A percentile compares a stretch with the other conserved stretches of the same genome.
Conservation (phyloP, 441 rosid species). For the Corymbia calophylla region DNA sequence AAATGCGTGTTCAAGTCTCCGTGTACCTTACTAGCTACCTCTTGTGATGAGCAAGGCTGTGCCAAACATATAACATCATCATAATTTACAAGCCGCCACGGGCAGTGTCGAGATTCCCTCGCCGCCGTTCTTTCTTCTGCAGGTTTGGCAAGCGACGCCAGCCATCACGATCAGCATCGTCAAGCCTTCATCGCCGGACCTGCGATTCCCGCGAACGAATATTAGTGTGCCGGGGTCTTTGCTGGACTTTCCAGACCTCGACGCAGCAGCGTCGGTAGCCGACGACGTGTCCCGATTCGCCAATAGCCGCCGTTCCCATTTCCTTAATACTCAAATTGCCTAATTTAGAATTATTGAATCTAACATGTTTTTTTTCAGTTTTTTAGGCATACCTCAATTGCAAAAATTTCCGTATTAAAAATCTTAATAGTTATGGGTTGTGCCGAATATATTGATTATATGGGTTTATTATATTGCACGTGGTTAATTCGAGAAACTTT, state of each 20-base stretch:
- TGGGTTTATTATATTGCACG: not conserved
- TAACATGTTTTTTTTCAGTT: not conserved
- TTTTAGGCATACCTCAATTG: not conserved
- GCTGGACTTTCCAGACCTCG: not conserved
- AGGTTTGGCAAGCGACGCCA: not conserved
- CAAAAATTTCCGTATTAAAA: not conserved
- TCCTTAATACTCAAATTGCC: not conserved
- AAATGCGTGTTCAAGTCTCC: not conserved
- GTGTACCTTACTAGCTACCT: fast-evolving
- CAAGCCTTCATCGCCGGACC: not conserved
- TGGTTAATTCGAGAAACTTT: not conserved
- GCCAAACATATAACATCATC: not conserved
- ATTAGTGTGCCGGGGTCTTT: not conserved
- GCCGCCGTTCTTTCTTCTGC: too few relatives aligned
- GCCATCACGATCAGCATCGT: fast-evolving
- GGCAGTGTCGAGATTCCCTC: not conserved
- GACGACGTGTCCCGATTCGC: not conserved
- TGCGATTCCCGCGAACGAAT: not conserved
- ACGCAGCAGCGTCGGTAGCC: fast-evolving
- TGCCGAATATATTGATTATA: not conserved
- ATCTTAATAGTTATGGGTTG: not conserved
- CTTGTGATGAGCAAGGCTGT: not conserved
- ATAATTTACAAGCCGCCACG: not conserved
- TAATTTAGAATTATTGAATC: not conserved
- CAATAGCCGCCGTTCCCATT: fast-evolving